Conservation (phyloP, 2,329 filamentous ascomycete species). For the Paraconiothyrium sp. region DNA sequence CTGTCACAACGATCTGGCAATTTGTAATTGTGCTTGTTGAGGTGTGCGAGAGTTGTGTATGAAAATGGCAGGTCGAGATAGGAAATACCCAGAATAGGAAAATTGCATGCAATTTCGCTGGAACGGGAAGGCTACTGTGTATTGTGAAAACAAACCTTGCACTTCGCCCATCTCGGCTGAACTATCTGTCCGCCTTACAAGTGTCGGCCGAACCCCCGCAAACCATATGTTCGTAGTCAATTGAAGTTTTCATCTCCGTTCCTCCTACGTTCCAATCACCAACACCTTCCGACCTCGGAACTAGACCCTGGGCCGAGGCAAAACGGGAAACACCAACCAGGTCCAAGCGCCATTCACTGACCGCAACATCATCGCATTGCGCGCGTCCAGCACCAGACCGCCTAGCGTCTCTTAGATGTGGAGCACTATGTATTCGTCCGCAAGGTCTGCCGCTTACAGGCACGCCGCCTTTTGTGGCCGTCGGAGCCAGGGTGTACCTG, state of each 20-base stretch:
- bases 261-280: neutral
- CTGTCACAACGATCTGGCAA: too few species aligned
- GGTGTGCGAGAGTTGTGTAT: too few species aligned
- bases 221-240: too few species aligned
- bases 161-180: too few species aligned
- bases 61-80: too few species aligned
- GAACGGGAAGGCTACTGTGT: too few species aligned
- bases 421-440: constrained; percentile 21
- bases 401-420: constrained; percentile 13
- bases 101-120: too few species aligned
- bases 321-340: neutral
- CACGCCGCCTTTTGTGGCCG: constrained; percentile 11
- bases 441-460: constrained; percentile 26
- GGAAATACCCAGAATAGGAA: too few species aligned
- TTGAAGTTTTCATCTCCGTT: neutral
- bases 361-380: constrained; percentile 11
- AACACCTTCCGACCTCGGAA: constrained; percentile 8
- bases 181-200: too few species aligned
- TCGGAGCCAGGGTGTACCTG: constrained; percentile 14
- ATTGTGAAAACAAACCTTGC: too few species aligned
- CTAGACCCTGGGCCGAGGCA: constrained; percentile 18
- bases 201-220: too few species aligned
- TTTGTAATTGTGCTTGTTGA: too few species aligned
- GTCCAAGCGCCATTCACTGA: constrained; percentile 15
- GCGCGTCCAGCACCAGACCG: constrained; percentile 1